Conservation (phyloP, 2,329 filamentous ascomycete species). For the Westerdykella aurantiaca region DNA sequence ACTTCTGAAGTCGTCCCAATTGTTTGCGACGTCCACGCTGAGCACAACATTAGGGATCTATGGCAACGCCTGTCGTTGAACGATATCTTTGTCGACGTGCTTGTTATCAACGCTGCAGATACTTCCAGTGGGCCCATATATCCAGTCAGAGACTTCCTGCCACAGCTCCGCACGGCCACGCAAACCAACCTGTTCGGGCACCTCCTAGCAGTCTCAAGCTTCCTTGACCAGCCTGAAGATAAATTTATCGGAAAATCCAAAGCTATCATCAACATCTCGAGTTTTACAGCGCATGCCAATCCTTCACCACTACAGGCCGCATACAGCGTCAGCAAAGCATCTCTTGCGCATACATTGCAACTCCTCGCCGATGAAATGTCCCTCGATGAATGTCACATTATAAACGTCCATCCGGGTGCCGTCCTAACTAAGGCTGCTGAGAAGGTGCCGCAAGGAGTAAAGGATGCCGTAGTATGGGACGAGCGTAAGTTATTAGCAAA, state of each 20-base stretch:
- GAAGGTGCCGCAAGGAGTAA: conserved; percentile 9
- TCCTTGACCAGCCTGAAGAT: too few species aligned
- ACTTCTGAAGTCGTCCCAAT: conserved; percentile 6
- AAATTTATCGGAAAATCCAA: too few species aligned
- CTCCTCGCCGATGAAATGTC: conserved; percentile 34
- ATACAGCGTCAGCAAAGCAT: too few species aligned
- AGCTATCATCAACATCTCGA: too few species aligned
- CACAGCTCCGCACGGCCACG: too few species aligned
- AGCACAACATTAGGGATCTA: conserved; percentile 8
- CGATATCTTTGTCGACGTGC: conserved; percentile 14
- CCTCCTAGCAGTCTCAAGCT: too few species aligned
- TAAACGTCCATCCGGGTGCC: conserved; percentile 42
- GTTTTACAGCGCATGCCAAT: too few species aligned
- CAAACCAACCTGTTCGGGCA: too few species aligned
- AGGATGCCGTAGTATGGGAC: conserved; percentile 10
- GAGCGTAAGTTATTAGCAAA: conserved; percentile 9
- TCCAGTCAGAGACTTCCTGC: too few species aligned
- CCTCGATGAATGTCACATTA: conserved; percentile 34
- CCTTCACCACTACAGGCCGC: too few species aligned
- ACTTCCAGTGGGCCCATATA: too few species aligned
- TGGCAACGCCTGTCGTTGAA: conserved; percentile 15
- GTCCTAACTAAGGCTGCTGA: conserved; percentile 36
- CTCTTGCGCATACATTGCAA: conserved; percentile 39
- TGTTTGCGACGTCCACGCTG: conserved; percentile 16
- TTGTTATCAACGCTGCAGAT: conserved; percentile 26